A percentile compares a stretch with the other conserved stretches of the same genome.
Evolutionary conservation across 163 green algal genomes (phyloP).

Genomic region (Chlorella variabilis): DNA sequence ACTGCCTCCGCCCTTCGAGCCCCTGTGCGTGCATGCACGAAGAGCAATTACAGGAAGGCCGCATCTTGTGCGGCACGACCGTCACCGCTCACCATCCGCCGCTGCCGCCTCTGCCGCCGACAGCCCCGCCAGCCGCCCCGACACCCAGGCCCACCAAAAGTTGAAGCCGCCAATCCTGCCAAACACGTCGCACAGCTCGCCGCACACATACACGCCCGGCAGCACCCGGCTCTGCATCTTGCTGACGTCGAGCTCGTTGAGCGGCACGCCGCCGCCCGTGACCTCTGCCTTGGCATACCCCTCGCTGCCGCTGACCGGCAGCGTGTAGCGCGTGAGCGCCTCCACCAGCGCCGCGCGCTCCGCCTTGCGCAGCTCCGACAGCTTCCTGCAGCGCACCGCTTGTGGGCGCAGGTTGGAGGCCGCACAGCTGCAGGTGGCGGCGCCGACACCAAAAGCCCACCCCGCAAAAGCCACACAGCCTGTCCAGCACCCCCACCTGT

Average conservation of each 20-base stretch:
- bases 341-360: conserved; percentile 69
- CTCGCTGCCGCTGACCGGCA: conserved; percentile 73
- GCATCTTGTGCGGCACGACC: background rate
- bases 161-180: conserved; percentile 82
- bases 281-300: conserved; percentile 89
- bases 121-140: conserved; percentile 52
- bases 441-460: too few species aligned
- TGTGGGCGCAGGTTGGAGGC: too few species aligned
- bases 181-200: conserved; percentile 90
- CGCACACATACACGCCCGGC: conserved; percentile 77
- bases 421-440: too few species aligned
- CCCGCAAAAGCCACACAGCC: too few species aligned
- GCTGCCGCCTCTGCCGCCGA: conserved; percentile 35
- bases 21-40: too few species aligned
- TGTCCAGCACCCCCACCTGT: conserved; percentile 4
- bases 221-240: conserved; percentile 74
- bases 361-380: conserved; percentile 69
- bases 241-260: conserved; percentile 75
- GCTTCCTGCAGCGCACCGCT: conserved; percentile 17
- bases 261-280: conserved; percentile 84
- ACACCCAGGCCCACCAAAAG: conserved; percentile 63
- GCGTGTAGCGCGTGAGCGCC: conserved; percentile 68
- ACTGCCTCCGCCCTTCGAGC: too few species aligned
- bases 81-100: background rate
- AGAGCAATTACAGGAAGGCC: background rate